Percentiles rank a stretch among this genome's conserved stretches.
phyloP scores from a whole-genome alignment of 129 eudicot genomes.

The Arctium lappa region DNA sequence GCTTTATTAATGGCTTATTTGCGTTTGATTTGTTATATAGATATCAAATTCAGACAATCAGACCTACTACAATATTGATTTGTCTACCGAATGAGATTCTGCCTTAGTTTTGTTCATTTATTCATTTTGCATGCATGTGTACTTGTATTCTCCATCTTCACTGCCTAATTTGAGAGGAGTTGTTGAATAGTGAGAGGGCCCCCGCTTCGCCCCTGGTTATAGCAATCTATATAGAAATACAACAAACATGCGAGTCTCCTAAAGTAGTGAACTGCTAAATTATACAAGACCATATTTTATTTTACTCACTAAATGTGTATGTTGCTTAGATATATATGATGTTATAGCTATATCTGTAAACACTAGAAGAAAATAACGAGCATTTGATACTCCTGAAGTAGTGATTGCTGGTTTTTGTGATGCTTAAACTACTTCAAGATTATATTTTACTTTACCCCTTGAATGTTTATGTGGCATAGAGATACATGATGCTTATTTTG shows the following conservation, averaged over 20 bases:
- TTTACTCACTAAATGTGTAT: background rate
- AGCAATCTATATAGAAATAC: background rate
- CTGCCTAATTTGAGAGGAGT: too few species aligned
- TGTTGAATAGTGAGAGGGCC: too few species aligned
- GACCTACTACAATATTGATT: too few species aligned
- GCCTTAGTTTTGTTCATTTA: too few species aligned
- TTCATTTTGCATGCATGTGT: too few species aligned
- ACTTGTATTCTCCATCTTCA: too few species aligned
- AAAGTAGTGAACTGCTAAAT: background rate
- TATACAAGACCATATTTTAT: conserved; percentile 4
- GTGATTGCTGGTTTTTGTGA: background rate
- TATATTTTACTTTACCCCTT: background rate
- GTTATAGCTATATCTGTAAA: background rate
- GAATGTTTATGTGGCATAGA: conserved; percentile 13
- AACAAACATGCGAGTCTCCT: background rate
- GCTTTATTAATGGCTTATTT: too few species aligned
- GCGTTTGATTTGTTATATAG: too few species aligned
- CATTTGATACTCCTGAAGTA: conserved; percentile 1
- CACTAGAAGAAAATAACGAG: background rate
- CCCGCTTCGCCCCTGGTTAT: too few species aligned
- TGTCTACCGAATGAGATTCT: too few species aligned
- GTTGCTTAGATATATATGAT: background rate
- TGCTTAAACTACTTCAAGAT: background rate
- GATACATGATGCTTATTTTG: background rate
- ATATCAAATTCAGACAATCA: too few species aligned